A percentile compares a stretch with the other conserved stretches of the same genome.
phyloP scores from a whole-genome alignment of 202 grass and related monocot species.

The Carex arenaria region DNA sequence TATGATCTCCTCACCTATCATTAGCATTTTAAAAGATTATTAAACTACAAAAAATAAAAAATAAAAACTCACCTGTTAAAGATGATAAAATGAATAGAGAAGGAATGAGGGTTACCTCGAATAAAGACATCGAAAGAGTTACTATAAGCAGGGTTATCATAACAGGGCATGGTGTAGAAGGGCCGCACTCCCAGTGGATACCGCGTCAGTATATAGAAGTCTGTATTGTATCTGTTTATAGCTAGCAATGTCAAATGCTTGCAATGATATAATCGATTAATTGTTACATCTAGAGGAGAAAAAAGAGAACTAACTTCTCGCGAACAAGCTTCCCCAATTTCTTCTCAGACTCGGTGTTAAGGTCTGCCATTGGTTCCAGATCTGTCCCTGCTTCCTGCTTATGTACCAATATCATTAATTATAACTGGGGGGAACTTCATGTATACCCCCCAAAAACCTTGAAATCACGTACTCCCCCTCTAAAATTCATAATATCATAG shows the following conservation, averaged over 20 bases:
- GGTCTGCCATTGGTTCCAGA: constrained; percentile 80
- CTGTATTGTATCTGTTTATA: constrained; percentile 60
- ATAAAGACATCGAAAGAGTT: constrained; percentile 96
- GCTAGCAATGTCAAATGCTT: background rate
- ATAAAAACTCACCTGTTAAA: background rate
- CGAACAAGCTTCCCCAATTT: constrained; percentile 77
- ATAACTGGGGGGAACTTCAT: background rate
- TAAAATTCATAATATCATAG: no score
- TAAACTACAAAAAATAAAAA: background rate
- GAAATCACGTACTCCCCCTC: no score
- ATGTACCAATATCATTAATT: constrained; percentile 10
- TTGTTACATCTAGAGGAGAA: background rate
- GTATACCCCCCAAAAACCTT: no score
- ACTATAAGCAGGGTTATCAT: constrained; percentile 62
- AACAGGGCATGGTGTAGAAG: constrained; percentile 95
- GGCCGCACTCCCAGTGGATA: constrained; percentile 89
- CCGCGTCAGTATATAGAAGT: constrained; percentile 76
- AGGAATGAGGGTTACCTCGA: constrained; percentile 46
- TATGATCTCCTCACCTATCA: constrained; percentile 88
- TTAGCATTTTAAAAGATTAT: constrained; percentile 1
- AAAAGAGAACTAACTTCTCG: constrained; percentile 48
- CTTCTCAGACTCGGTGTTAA: constrained; percentile 80
- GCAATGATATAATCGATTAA: constrained; percentile 6
- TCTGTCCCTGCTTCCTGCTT: constrained; percentile 69
- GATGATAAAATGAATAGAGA: background rate